Evolutionary conservation across 1,284 basidiomycete species (phyloP), one percentile per base, ranked within the genome.

Genomic region (Ganoderma lucidum): DNA sequence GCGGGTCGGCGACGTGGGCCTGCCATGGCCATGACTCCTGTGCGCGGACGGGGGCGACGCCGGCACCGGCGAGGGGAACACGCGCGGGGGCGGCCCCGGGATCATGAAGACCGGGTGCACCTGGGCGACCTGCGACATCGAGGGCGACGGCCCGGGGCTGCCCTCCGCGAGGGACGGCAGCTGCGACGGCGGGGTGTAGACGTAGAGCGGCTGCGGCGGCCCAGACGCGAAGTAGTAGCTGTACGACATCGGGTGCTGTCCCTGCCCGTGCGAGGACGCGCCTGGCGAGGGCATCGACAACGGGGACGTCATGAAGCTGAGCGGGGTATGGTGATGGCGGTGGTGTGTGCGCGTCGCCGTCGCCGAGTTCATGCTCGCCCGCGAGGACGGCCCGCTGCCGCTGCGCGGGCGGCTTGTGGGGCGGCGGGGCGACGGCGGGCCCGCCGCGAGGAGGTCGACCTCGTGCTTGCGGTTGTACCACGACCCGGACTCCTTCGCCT

Each of bases 401-500:
- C 65, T 66, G 58, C 71, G 71, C 53, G 66, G 55, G 14, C 64
- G 68, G n/a, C 65, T 53, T 14, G 74, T 62, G 23, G 69, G 53
- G 23, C 67, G 62, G 35, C 73, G 74, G 12, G 74, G 64, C 15
- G 73, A 70, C 3, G 42, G 30, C 3, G 69, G 32, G 4, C 62
- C 63, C 3, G 71, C 66, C 32, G 73, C 77, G 19, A 81, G 76
- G 8, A 81, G 73, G 68, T 81, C 81, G 45, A 80, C 61, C n/a
- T 76, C 75, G 53, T 78, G 77, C 4, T 75, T 39, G 65, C 64
- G 69, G 6, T 74, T 72, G 69, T 82, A 82, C 81, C 81, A 82
- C 39, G 80, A 81, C 10, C 70, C 70, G 3, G 65, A 64, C 10
- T 74, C 64, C 67, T 76, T 78, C 35, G 67, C 30, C 62, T 72